Evolutionary conservation across 2,329 filamentous ascomycete genomes (phyloP).

Genomic region (Coniochaeta sp.): DNA sequence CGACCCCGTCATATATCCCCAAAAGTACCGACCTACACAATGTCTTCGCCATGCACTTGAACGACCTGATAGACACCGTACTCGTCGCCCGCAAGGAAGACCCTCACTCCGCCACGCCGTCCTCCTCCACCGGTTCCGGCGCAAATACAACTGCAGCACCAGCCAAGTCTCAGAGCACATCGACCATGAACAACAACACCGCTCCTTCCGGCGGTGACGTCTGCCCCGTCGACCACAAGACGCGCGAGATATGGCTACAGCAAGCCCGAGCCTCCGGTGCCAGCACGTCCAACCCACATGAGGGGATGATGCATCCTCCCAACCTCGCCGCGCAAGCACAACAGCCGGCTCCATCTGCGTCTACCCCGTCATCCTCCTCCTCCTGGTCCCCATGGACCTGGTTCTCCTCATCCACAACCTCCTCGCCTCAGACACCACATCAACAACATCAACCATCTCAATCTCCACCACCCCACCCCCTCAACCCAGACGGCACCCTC

Average conservation of each 20-base stretch:
- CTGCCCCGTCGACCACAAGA: constrained; percentile 88
- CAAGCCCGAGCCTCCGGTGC: constrained; percentile 49
- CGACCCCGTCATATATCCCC: not conserved
- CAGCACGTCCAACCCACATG: constrained; percentile 18
- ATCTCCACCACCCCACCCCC: constrained; percentile 5
- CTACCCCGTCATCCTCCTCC: constrained; percentile 8
- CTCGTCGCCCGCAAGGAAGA: constrained; percentile 12
- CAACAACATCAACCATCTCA: not conserved
- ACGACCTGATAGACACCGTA: constrained; percentile 15
- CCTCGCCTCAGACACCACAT: constrained; percentile 18
- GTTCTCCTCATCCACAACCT: constrained; percentile 11
- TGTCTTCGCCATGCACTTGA: constrained; percentile 14
- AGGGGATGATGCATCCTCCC: constrained; percentile 15
- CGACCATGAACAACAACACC: constrained; percentile 5
- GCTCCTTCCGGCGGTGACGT: constrained; percentile 16
- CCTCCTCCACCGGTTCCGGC: not conserved
- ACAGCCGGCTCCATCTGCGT: constrained; percentile 11
- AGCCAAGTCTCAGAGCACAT: not conserved
- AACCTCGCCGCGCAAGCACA: constrained; percentile 16
- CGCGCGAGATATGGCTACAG: constrained; percentile 78
- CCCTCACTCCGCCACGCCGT: not conserved
- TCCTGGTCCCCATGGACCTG: constrained; percentile 15
- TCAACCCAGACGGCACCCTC: constrained; percentile 28
- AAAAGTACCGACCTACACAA: not conserved
- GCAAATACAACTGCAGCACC: not conserved